Conservation (phyloP, 768 basidiomycete genomes). For the Tricholoma matsutake region DNA sequence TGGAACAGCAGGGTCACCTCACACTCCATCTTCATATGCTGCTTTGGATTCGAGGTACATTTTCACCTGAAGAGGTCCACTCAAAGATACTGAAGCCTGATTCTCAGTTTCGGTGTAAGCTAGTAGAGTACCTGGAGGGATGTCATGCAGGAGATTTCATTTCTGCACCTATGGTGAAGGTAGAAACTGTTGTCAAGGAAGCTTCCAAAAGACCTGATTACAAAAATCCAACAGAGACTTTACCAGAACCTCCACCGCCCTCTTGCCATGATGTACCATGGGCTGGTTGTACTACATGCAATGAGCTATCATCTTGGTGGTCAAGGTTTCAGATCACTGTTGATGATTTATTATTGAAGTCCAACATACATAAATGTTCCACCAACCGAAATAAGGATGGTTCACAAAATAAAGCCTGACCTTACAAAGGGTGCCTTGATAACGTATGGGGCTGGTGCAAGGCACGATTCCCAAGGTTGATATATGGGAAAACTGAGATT, state of each 20-base stretch:
- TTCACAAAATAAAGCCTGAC: no score
- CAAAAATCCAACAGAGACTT: background rate
- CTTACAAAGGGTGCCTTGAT: no score
- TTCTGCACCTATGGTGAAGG: background rate
- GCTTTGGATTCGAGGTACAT: slow-evolving; percentile 19
- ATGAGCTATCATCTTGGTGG: background rate
- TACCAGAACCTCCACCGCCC: background rate
- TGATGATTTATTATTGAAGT: background rate
- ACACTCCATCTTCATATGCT: slow-evolving; percentile 29
- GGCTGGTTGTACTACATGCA: background rate
- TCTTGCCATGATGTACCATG: background rate
- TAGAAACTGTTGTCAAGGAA: background rate
- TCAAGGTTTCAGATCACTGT: background rate
- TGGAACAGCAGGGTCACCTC: slow-evolving; percentile 27
- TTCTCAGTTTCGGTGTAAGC: slow-evolving; percentile 1
- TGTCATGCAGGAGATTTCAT: background rate
- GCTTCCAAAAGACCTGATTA: background rate
- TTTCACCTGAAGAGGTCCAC: slow-evolving; percentile 9
- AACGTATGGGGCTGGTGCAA: no score
- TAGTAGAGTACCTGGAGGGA: slow-evolving; percentile 3
- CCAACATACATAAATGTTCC: no score
- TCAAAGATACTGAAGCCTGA: background rate
- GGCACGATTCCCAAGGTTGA: no score
- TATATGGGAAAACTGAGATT: no score
- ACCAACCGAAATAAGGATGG: no score